Base-by-base conservation (phyloP, 495 filamentous ascomycete species). In the Parachaetomium inaequale region DNA sequence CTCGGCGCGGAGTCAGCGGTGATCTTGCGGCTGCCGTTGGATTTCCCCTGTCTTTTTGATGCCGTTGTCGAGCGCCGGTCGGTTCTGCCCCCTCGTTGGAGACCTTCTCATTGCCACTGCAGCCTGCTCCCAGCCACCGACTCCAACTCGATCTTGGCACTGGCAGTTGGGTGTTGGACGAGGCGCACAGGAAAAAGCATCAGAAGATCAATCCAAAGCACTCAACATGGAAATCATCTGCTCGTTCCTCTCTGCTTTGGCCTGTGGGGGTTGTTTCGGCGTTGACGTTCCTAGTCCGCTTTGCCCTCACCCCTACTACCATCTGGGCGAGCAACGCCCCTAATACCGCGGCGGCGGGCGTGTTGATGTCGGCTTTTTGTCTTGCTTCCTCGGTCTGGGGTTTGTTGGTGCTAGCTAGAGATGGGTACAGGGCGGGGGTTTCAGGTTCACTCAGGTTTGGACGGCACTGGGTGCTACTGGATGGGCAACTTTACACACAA, bases 1-100 rank as follows among this genome's bases (percentile, higher is more conserved):
- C 40, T 81, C 79, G n/a, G 72, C 76, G 23, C 72, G 78, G 70
- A 79, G 80, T 61, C 75, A 76, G 70, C 74, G 78, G 71, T 81
- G 65, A 72, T 69, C 42, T 51, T 38, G 36, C 23, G 32, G 32
- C 19, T n/a, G 26, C 25, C 14, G 21, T 28, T 14, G 8, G 8
- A 43, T 28, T 19, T n/a, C 32, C 38, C 31, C 10, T 3, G 28
- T 25, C 14, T 47, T 26, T 26, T 15, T 29, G 17, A 17, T 23
- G 10, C 17, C n/a, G 31, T 14, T 36, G 51, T 21, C 31, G 19
- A n/a, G n/a, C n/a, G 7, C 32, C 17, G 17, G 40, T 43, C 10
- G 31, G 46, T 14, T 7, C 0, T 17, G 23, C 12, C 25, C 12
- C 14, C 12, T 4, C 8, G 4, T 21, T 15, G 12, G 14, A 15